These are phyloP conservation scores for Corchorus capsularis DNA, from an alignment of 345 rosid species.

Conservation along the genomic window DNA sequence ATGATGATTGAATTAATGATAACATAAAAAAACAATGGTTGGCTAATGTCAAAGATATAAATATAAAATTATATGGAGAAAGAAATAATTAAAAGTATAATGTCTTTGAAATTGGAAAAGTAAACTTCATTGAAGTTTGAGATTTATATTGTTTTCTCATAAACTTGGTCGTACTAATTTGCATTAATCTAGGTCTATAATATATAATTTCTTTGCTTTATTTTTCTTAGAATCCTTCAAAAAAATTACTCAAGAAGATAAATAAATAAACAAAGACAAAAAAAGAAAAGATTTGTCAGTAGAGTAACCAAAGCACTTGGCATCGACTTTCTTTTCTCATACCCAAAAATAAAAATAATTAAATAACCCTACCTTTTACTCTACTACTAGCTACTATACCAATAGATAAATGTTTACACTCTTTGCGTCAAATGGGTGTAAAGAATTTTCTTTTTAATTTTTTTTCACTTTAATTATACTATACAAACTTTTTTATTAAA, in stretches of 20 bases:
- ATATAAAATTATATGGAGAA: not conserved
- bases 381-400: not conserved
- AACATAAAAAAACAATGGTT: conserved; percentile 7
- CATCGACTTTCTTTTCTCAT: not conserved
- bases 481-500: not conserved
- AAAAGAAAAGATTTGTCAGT: not conserved
- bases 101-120: too few species aligned
- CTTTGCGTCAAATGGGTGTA: not conserved
- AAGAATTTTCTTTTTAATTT: not conserved
- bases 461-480: not conserved
- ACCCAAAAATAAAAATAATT: not conserved
- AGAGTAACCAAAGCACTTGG: not conserved
- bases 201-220: too few species aligned
- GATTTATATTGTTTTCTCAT: not conserved
- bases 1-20: not conserved
- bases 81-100: not conserved
- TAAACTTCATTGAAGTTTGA: not conserved
- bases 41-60: not conserved
- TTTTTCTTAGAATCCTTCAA: too few species aligned
- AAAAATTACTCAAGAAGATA: too few species aligned
- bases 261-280: not conserved
- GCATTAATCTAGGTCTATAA: not conserved
- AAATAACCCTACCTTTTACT: not conserved
- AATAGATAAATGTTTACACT: not conserved
- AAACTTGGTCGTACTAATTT: not conserved